Evolutionary conservation across 495 filamentous ascomycete species (phyloP).

Genomic region (Aspergillus bridgeri): DNA sequence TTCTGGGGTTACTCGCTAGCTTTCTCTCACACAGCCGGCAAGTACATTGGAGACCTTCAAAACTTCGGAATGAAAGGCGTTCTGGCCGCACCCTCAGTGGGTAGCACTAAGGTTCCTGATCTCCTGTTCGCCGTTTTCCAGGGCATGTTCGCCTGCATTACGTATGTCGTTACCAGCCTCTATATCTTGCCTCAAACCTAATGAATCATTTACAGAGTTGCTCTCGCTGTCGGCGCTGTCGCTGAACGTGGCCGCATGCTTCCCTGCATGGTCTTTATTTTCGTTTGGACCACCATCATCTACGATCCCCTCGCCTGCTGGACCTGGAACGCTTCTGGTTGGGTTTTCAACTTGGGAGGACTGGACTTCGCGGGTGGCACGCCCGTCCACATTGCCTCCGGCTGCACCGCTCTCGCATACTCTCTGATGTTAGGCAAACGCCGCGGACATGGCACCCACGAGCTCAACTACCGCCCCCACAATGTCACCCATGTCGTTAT

Average conservation of each 20-base stretch:
- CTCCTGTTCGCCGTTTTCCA: conserved; percentile 91
- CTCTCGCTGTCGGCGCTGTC: conserved; percentile 86
- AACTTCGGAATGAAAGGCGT: conserved; percentile 87
- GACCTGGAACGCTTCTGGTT: conserved; percentile 92
- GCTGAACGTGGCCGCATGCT: conserved; percentile 95
- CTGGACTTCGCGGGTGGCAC: conserved; percentile 96
- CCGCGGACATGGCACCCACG: conserved; percentile 78
- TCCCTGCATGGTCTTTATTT: conserved; percentile 92
- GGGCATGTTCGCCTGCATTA: conserved; percentile 97
- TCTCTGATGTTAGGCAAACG: conserved; percentile 81
- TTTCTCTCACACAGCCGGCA: conserved; percentile 82
- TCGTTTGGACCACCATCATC: conserved; percentile 91
- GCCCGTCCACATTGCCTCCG: conserved; percentile 92
- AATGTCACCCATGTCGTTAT: conserved; percentile 97
- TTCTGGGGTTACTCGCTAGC: conserved; percentile 97
- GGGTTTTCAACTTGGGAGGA: conserved; percentile 79
- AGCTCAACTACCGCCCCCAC: conserved; percentile 94
- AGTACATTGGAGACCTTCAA: conserved; percentile 77
- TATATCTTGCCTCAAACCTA: conserved; percentile 1
- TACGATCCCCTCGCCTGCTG: conserved; percentile 97
- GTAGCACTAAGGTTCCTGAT: conserved; percentile 77
- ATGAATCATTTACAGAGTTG: conserved; percentile 53
- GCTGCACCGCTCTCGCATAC: conserved; percentile 84
- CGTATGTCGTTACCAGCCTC: conserved; percentile 50
- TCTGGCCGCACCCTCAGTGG: conserved; percentile 77